A percentile compares a stretch with the other conserved stretches of the same genome.
Evolutionary conservation across 192 early-diverging fungal species (phyloP).

Genomic region (Coemansia sp.): DNA sequence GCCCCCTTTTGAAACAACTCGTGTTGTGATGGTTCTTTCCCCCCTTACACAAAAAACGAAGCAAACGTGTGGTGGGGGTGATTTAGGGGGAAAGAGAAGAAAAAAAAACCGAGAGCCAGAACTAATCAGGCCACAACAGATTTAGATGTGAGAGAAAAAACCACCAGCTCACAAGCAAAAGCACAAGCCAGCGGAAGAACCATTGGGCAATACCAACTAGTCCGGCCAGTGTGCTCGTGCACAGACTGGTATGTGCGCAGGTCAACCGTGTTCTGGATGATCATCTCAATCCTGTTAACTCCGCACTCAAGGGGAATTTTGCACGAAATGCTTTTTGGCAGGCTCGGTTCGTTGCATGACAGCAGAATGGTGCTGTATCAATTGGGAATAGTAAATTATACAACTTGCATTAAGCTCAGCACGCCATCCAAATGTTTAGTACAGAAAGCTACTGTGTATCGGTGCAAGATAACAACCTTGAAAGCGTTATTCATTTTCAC

Average conservation of each 20-base stretch:
- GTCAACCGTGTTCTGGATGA: conserved; percentile 64
- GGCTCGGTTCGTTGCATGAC: conserved; percentile 57
- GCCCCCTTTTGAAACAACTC: not conserved
- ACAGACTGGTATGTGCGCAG: conserved; percentile 61
- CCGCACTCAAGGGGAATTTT: conserved; percentile 62
- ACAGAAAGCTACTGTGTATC: conserved; percentile 47
- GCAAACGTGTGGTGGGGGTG: no score
- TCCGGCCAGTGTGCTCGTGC: conserved; percentile 30
- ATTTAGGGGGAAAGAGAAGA: not conserved
- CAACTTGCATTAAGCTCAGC: conserved; percentile 57
- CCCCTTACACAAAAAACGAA: no score
- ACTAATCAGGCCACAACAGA: no score
- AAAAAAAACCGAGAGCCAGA: not conserved
- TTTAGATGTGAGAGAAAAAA: not conserved
- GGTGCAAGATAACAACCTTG: conserved; percentile 44
- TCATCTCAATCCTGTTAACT: conserved; percentile 71
- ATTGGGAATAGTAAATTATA: conserved; percentile 68
- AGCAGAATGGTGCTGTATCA: conserved; percentile 66
- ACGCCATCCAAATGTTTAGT: conserved; percentile 65
- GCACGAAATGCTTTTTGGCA: conserved; percentile 64
- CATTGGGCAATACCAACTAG: conserved; percentile 60
- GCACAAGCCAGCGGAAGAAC: conserved; percentile 40
- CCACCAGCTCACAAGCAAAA: conserved; percentile 13
- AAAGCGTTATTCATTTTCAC: not conserved
- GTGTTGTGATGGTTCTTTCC: no score